These are phyloP conservation scores for Suhomyces guaymorum DNA, from an alignment of 1,139 yeast species.

Conservation along the genomic window DNA sequence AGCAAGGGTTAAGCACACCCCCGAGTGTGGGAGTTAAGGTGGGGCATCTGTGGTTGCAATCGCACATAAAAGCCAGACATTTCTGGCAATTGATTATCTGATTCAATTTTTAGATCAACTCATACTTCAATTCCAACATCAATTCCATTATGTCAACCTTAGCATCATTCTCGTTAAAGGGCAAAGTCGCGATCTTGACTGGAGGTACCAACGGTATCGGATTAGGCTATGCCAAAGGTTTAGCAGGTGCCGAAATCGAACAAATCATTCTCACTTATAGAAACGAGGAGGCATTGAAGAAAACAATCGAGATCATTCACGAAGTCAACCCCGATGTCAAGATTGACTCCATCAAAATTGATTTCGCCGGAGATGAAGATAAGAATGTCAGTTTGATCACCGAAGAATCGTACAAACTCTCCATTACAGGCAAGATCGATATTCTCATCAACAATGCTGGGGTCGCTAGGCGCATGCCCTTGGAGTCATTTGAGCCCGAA, in stretches of 20 bases:
- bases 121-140: too few species aligned
- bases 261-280: conserved; percentile 28
- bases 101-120: too few species aligned
- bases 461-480: conserved; percentile 37
- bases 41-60: too few species aligned
- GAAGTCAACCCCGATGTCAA: conserved; percentile 23
- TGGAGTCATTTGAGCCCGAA: conserved; percentile 39
- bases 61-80: too few species aligned
- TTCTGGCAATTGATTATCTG: too few species aligned
- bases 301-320: conserved; percentile 21
- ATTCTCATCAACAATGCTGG: conserved; percentile 61
- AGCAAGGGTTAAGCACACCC: too few species aligned
- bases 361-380: conserved; percentile 22
- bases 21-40: too few species aligned
- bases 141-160: conserved; percentile 4
- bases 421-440: conserved; percentile 37
- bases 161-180: conserved; percentile 5
- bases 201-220: conserved; percentile 9
- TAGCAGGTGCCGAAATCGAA: conserved; percentile 4
- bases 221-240: conserved; percentile 7
- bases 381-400: conserved; percentile 15
- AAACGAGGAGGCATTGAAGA: conserved; percentile 18
- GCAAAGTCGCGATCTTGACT: conserved; percentile 5
- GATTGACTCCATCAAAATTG: conserved; percentile 22
- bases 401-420: conserved; percentile 6